These are phyloP conservation scores for Thermochaetoides thermophila DNA, from an alignment of 495 filamentous ascomycete species.

Conservation along the genomic window DNA sequence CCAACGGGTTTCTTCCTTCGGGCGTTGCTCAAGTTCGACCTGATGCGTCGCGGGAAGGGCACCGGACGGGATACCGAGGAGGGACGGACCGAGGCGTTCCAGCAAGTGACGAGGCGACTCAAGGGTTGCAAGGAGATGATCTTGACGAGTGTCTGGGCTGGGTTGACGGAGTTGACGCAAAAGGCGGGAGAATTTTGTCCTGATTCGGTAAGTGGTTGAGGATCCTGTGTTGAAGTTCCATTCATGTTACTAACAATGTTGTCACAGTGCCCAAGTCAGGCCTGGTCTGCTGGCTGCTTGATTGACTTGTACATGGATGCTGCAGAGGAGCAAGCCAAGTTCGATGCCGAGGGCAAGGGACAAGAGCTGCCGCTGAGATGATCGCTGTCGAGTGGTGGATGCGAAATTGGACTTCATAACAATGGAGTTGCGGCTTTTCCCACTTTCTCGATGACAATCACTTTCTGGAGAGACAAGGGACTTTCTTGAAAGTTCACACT, in stretches of 20 bases:
- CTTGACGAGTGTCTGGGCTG: conserved; percentile 66
- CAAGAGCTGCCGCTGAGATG: conserved; percentile 12
- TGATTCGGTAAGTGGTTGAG: conserved; percentile 61
- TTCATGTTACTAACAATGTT: conserved; percentile 2
- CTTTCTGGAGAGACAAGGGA: no score
- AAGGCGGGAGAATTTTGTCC: conserved; percentile 66
- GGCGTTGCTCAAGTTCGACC: conserved; percentile 79
- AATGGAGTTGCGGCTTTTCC: no score
- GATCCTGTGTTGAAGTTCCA: background rate
- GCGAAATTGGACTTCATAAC: no score
- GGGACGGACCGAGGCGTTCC: conserved; percentile 68
- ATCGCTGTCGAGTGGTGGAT: background rate
- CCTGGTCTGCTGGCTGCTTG: conserved; percentile 87
- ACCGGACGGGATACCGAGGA: conserved; percentile 21
- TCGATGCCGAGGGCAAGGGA: no score
- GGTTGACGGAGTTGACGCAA: conserved; percentile 86
- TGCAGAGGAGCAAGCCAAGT: conserved; percentile 28
- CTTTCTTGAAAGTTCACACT: no score
- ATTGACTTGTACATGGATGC: conserved; percentile 94
- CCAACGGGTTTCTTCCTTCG: conserved; percentile 88
- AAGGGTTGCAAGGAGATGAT: conserved; percentile 71
- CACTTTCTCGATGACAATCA: no score
- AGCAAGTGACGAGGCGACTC: conserved; percentile 78
- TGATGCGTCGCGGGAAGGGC: conserved; percentile 48
- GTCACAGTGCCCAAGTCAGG: conserved; percentile 69